These are phyloP conservation scores for Antarctomyces pellizariae DNA, from an alignment of 495 filamentous ascomycete genomes.

Conservation along the genomic window DNA sequence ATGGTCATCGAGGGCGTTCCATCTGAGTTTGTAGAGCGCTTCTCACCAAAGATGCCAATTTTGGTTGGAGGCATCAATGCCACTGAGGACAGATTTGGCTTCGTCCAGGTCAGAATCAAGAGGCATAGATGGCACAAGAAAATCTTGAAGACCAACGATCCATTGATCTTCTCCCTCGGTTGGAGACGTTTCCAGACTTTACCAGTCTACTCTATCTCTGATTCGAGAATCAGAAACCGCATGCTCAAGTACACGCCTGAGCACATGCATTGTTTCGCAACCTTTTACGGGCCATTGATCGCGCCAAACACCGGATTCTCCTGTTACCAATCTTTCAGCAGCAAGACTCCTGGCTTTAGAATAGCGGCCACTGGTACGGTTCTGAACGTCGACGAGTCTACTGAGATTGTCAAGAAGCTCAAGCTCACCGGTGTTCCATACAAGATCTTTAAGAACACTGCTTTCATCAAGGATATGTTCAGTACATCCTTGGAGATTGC, in stretches of 20 bases:
- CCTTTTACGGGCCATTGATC: conserved; percentile 83
- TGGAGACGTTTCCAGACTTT: conserved; percentile 88
- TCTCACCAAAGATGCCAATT: conserved; percentile 65
- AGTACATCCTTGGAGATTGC: conserved; percentile 74
- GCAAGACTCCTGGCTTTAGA: conserved; percentile 74
- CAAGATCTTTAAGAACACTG: conserved; percentile 98
- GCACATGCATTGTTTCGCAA: conserved; percentile 95
- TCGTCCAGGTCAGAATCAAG: conserved; percentile 88
- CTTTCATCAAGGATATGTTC: conserved; percentile 99
- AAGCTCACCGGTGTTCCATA: conserved; percentile 79
- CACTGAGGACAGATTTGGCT: conserved; percentile 87
- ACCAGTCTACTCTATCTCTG: conserved; percentile 84
- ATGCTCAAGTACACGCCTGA: conserved; percentile 93
- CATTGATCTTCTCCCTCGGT: conserved; percentile 90
- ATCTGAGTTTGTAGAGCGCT: conserved; percentile 74
- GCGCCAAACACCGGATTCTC: conserved; percentile 91
- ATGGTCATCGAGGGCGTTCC: conserved; percentile 74
- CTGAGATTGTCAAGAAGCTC: conserved; percentile 96
- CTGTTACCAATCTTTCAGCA: conserved; percentile 76
- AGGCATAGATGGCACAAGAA: conserved; percentile 97
- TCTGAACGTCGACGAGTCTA: conserved; percentile 72
- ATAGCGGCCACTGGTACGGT: conserved; percentile 88
- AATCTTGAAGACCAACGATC: conserved; percentile 92
- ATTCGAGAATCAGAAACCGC: conserved; percentile 75
- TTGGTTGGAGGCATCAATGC: conserved; percentile 74